Conservation (phyloP, 306 rosid species). For the Cucumis hystrix region DNA sequence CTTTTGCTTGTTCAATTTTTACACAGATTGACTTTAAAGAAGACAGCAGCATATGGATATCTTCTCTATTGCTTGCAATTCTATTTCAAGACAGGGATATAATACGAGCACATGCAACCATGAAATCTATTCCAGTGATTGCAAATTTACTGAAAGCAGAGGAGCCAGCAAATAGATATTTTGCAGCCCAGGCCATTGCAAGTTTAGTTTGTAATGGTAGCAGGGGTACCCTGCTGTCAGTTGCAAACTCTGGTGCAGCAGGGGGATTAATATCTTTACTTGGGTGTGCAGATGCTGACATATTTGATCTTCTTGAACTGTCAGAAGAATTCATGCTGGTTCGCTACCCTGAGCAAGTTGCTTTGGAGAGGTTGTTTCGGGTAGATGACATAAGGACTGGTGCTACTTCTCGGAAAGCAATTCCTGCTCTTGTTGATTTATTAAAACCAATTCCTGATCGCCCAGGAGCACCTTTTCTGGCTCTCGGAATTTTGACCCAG, state of each 20-base stretch:
- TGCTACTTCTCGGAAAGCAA: conserved; percentile 92
- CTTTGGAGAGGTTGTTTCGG: conserved; percentile 86
- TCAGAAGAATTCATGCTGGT: conserved; percentile 89
- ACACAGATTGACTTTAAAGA: conserved; percentile 74
- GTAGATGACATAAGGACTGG: conserved; percentile 96
- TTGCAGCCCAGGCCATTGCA: conserved; percentile 87
- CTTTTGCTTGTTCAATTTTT: conserved; percentile 17
- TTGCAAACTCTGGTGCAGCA: conserved; percentile 97
- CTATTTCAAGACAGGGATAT: conserved; percentile 91
- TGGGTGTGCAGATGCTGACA: conserved; percentile 88
- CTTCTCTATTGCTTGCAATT: conserved; percentile 71
- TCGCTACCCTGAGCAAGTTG: conserved; percentile 90
- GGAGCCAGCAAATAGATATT: conserved; percentile 67
- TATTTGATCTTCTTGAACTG: conserved; percentile 72
- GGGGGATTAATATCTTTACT: conserved; percentile 89
- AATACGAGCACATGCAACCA: conserved; percentile 78
- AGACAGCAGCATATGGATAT: conserved; percentile 86
- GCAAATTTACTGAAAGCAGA: conserved; percentile 81
- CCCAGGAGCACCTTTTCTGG: conserved; percentile 96
- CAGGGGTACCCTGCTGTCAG: conserved; percentile 94
- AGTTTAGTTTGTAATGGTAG: conserved; percentile 98
- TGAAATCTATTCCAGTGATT: conserved; percentile 72
- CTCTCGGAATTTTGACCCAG: conserved; percentile 80
- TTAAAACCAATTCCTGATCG: conserved; percentile 99
- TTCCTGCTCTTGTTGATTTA: conserved; percentile 94